phyloP scores from a whole-genome alignment of 805 yeast genomes.

The Candida nanaspora region DNA sequence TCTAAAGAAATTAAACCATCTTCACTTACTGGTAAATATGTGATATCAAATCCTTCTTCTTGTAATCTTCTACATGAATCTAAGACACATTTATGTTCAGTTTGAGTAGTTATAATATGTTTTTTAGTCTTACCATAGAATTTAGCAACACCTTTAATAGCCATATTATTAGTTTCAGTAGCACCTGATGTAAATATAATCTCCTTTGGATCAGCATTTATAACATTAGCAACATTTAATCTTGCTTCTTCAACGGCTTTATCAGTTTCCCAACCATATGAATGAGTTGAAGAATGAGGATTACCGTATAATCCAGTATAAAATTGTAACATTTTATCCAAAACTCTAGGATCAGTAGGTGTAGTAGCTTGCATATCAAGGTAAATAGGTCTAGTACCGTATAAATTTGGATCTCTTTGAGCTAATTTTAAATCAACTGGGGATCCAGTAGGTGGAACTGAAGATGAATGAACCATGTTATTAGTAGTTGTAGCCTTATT shows the following conservation, averaged over 20 bases:
- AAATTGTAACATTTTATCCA: slow-evolving; percentile 79
- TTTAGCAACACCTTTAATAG: slow-evolving; percentile 90
- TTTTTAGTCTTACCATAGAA: slow-evolving; percentile 85
- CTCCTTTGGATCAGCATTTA: slow-evolving; percentile 93
- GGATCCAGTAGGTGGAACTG: slow-evolving; percentile 40
- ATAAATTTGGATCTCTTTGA: slow-evolving; percentile 32
- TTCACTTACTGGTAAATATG: slow-evolving; percentile 76
- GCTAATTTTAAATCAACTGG: slow-evolving; percentile 36
- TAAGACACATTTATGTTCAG: slow-evolving; percentile 98
- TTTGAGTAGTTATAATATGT: slow-evolving; percentile 92
- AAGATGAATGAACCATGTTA: slow-evolving; percentile 2
- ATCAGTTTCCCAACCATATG: slow-evolving; percentile 99
- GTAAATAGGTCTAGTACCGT: slow-evolving; percentile 85
- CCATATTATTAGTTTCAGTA: slow-evolving; percentile 94
- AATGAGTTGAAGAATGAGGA: slow-evolving; percentile 95
- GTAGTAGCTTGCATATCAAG: slow-evolving; percentile 98
- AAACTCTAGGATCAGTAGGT: slow-evolving; percentile 93
- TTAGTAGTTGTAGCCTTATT: slow-evolving; percentile 13
- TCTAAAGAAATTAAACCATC: slow-evolving; percentile 79
- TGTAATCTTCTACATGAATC: slow-evolving; percentile 93
- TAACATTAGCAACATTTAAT: slow-evolving; percentile 69
- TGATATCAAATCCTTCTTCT: slow-evolving; percentile 95
- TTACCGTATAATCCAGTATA: slow-evolving; percentile 94
- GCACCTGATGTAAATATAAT: slow-evolving; percentile 97
- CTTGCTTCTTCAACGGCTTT: slow-evolving; percentile 86